Evolutionary conservation across 192 early-diverging fungal species (phyloP).

Genomic region (Podila epicladia): DNA sequence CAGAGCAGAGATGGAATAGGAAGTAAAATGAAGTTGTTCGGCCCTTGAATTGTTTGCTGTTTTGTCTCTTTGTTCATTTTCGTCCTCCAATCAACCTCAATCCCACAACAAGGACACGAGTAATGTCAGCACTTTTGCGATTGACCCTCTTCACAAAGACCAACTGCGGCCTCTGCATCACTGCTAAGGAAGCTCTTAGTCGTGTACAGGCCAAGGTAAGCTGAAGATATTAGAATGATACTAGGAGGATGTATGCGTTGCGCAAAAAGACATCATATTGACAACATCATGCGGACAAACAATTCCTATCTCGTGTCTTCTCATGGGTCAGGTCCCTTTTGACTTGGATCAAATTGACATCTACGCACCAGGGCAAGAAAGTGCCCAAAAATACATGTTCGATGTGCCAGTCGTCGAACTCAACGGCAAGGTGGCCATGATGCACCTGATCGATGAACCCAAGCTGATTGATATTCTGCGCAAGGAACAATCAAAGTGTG

Average conservation of each 20-base stretch:
- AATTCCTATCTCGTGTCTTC: too few species aligned
- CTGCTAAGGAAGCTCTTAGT: slow-evolving; percentile 53
- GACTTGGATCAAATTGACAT: slow-evolving; percentile 47
- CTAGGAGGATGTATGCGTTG: not conserved
- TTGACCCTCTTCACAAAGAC: slow-evolving; percentile 60
- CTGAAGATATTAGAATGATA: too few species aligned
- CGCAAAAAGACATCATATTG: not conserved
- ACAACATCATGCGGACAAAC: not conserved
- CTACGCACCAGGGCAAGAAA: slow-evolving; percentile 41
- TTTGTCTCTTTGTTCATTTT: not conserved
- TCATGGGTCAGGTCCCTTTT: slow-evolving; percentile 25
- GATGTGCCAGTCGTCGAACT: slow-evolving; percentile 65
- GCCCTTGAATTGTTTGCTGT: too few species aligned
- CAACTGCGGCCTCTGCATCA: slow-evolving; percentile 60
- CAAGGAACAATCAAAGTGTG: not conserved
- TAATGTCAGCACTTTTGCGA: slow-evolving; percentile 28
- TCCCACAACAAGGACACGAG: not conserved
- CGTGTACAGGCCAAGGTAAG: slow-evolving; percentile 59
- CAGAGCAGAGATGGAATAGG: too few species aligned
- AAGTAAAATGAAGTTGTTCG: too few species aligned
- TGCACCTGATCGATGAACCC: slow-evolving; percentile 56
- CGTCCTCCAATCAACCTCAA: not conserved
- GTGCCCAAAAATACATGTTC: slow-evolving; percentile 60
- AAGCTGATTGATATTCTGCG: slow-evolving; percentile 49
- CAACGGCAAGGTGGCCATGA: slow-evolving; percentile 55